Conservation (phyloP, 257 asterid species). For the Ophiorrhiza pumila region DNA sequence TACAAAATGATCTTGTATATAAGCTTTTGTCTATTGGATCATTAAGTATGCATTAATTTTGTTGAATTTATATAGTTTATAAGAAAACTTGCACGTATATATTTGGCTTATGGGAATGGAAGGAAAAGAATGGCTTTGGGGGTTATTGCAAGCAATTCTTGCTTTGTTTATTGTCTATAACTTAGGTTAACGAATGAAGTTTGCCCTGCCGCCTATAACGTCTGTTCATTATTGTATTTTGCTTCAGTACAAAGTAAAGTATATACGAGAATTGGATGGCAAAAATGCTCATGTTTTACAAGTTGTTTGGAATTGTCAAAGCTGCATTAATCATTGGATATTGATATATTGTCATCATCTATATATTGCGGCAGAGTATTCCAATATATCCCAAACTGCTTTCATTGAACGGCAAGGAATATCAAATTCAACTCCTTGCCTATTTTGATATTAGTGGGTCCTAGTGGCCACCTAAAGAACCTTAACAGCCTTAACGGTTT, state of each 20-base stretch:
- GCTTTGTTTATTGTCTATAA: neutral
- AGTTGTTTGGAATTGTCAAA: neutral
- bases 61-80: neutral
- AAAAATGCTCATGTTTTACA: neutral
- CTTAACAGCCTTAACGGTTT: no score
- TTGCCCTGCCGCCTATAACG: neutral
- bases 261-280: neutral
- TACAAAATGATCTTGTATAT: neutral
- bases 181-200: neutral
- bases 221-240: neutral
- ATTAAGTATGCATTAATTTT: neutral
- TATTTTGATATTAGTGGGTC: no score
- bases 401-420: no score
- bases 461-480: no score
- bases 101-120: neutral
- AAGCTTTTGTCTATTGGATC: neutral
- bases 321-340: no score
- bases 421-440: no score
- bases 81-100: neutral
- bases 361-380: no score
- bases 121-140: slow-evolving; percentile 12
- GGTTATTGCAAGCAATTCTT: slow-evolving; percentile 6
- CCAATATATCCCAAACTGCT: no score
- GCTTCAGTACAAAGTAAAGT: neutral
- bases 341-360: no score